These are phyloP conservation scores for Fusarium circinatum DNA, from an alignment of 2,329 filamentous ascomycete genomes.

Conservation along the genomic window DNA sequence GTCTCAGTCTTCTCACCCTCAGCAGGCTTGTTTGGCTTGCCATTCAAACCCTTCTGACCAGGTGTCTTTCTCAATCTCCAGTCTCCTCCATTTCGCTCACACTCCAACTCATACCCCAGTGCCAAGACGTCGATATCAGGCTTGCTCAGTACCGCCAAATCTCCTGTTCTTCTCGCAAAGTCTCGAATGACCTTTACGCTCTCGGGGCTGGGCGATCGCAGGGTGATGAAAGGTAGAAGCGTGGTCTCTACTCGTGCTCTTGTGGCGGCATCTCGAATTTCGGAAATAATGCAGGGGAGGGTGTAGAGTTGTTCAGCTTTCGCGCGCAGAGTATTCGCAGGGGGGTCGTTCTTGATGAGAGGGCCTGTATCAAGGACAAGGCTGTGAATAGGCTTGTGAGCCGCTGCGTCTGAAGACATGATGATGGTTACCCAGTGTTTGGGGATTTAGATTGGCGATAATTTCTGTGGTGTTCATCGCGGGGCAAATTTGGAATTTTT, in stretches of 20 bases:
- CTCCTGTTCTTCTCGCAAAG: slow-evolving; percentile 90
- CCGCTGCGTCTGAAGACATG: slow-evolving; percentile 40
- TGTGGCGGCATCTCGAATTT: slow-evolving; percentile 88
- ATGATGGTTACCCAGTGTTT: slow-evolving; percentile 8
- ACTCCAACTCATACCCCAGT: slow-evolving; percentile 92
- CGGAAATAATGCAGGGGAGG: slow-evolving; percentile 84
- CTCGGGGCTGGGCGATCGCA: slow-evolving; percentile 77
- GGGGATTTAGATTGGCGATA: slow-evolving; percentile 34
- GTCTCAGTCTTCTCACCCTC: slow-evolving; percentile 22
- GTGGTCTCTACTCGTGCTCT: slow-evolving; percentile 84
- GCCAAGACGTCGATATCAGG: slow-evolving; percentile 92
- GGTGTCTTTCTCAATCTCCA: slow-evolving; percentile 84
- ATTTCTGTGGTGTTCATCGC: slow-evolving; percentile 42
- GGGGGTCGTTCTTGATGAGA: slow-evolving; percentile 91
- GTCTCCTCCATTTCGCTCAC: slow-evolving; percentile 88
- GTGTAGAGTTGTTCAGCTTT: slow-evolving; percentile 83
- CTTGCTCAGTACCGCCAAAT: slow-evolving; percentile 85
- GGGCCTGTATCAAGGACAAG: slow-evolving; percentile 92
- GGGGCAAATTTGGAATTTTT: slow-evolving; percentile 36
- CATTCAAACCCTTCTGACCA: slow-evolving; percentile 81
- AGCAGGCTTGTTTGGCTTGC: slow-evolving; percentile 59
- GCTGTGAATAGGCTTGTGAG: slow-evolving; percentile 77
- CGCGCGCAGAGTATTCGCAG: slow-evolving; percentile 81
- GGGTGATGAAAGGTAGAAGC: slow-evolving; percentile 83
- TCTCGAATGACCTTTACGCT: slow-evolving; percentile 84